Percentiles rank a stretch among this genome's conserved stretches.
phyloP scores from a whole-genome alignment of 805 yeast genomes.

The Saturnispora dispora region DNA sequence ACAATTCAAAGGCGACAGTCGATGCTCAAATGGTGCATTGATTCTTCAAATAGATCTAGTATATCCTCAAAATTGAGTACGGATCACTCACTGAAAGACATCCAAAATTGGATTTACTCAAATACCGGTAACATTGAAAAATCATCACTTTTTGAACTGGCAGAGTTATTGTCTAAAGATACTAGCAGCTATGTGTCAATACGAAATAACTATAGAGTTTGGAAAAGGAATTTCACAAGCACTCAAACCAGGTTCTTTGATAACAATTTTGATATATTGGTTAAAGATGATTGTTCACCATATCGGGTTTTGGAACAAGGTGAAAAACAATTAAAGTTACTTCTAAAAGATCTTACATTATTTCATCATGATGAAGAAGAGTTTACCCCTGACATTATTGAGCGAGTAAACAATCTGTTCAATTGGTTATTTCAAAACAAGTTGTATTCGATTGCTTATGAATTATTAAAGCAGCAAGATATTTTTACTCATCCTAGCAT shows the following conservation, averaged over 20 bases:
- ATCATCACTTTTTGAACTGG: background rate
- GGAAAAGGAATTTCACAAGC: conserved; percentile 17
- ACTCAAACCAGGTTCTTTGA: conserved; percentile 19
- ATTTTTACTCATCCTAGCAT: conserved; percentile 2
- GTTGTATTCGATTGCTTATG: conserved; percentile 11
- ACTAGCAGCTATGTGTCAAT: background rate
- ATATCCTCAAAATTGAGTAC: background rate
- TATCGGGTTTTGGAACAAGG: conserved; percentile 11
- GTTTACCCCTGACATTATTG: conserved; percentile 8
- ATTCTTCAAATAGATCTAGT: conserved; percentile 2
- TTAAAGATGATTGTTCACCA: conserved; percentile 7
- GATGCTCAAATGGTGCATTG: conserved; percentile 23
- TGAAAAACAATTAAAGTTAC: background rate
- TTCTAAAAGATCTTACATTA: conserved; percentile 4
- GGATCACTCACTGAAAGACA: background rate
- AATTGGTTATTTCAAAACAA: conserved; percentile 18
- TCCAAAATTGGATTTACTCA: background rate
- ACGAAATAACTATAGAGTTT: background rate
- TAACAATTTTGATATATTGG: conserved; percentile 19
- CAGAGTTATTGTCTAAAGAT: background rate
- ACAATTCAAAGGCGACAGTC: conserved; percentile 20
- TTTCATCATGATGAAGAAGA: conserved; percentile 6
- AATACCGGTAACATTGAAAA: background rate
- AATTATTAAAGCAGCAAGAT: conserved; percentile 4
- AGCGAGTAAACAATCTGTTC: conserved; percentile 14